These are phyloP conservation scores for Hygrophoropsis aurantiaca DNA, from an alignment of 768 basidiomycete genomes.

Conservation along the genomic window DNA sequence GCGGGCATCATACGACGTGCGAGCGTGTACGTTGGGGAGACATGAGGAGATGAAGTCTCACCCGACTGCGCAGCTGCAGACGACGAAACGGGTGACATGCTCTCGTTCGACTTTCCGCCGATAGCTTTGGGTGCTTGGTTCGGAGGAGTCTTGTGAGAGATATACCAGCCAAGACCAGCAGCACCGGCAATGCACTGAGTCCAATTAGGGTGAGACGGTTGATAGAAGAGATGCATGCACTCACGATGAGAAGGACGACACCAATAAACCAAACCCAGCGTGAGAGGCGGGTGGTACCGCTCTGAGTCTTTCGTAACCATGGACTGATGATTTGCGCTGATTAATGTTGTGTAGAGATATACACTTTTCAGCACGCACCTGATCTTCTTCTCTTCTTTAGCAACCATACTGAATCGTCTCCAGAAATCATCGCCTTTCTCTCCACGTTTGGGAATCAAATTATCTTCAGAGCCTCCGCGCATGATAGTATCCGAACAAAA, in stretches of 20 bases:
- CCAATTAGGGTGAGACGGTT: neutral
- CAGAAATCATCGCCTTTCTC: constrained; percentile 84
- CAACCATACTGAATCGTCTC: constrained; percentile 84
- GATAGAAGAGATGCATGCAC: constrained; percentile 17
- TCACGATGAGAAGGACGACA: constrained; percentile 54
- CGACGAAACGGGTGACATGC: constrained; percentile 19
- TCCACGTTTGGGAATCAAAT: constrained; percentile 63
- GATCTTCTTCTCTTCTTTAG: constrained; percentile 64
- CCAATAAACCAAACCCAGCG: constrained; percentile 73
- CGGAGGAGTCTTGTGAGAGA: constrained; percentile 49
- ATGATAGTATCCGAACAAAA: constrained; percentile 57
- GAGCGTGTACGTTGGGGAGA: constrained; percentile 64
- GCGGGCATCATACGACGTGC: constrained; percentile 34
- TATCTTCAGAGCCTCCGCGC: constrained; percentile 67
- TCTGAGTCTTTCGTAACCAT: constrained; percentile 69
- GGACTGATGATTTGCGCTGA: too few relatives aligned
- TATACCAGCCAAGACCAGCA: constrained; percentile 58
- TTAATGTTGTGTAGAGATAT: too few relatives aligned
- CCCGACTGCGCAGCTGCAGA: constrained; percentile 11
- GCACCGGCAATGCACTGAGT: constrained; percentile 52
- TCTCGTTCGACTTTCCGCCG: constrained; percentile 60
- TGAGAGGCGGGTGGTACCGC: constrained; percentile 49
- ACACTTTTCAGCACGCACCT: constrained; percentile 26
- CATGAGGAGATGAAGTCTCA: constrained; percentile 33
- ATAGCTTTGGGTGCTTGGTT: constrained; percentile 58